These are phyloP conservation scores for Senecio squalidus DNA, from an alignment of 140 eudicot genomes.

Conservation along the genomic window DNA sequence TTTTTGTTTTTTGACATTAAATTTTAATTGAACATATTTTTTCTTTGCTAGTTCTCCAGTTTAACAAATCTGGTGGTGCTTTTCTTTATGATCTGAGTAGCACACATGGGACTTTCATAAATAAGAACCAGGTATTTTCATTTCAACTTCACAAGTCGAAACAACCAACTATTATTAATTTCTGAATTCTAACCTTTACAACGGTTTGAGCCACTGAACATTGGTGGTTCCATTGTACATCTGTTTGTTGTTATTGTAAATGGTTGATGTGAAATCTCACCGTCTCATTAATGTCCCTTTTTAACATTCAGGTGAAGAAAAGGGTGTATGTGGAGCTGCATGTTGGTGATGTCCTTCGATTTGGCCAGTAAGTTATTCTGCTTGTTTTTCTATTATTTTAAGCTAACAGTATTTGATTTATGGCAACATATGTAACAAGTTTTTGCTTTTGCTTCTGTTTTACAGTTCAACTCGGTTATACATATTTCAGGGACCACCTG, in stretches of 20 bases:
- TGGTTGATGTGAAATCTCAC: constrained; percentile 4
- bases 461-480: constrained; percentile 83
- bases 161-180: background rate
- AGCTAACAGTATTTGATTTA: background rate
- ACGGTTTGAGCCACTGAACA: background rate
- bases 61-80: constrained; percentile 73
- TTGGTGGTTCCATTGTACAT: background rate
- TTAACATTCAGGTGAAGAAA: constrained; percentile 53
- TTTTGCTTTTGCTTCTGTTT: constrained; percentile 4
- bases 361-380: constrained; percentile 82
- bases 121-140: constrained; percentile 75
- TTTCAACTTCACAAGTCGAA: background rate
- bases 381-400: background rate
- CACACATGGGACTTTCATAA: constrained; percentile 89
- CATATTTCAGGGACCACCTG: constrained; percentile 91
- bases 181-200: background rate
- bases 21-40: constrained; percentile 13
- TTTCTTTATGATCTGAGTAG: constrained; percentile 88
- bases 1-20: constrained; percentile 1
- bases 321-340: constrained; percentile 72
- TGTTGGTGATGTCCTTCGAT: constrained; percentile 93
- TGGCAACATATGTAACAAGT: background rate
- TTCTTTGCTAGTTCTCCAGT: constrained; percentile 71
- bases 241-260: background rate
- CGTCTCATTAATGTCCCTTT: background rate